Percentiles rank a stretch among this genome's conserved stretches.
Evolutionary conservation across 495 filamentous ascomycete species (phyloP).

Genomic region (Xylaria venustula): DNA sequence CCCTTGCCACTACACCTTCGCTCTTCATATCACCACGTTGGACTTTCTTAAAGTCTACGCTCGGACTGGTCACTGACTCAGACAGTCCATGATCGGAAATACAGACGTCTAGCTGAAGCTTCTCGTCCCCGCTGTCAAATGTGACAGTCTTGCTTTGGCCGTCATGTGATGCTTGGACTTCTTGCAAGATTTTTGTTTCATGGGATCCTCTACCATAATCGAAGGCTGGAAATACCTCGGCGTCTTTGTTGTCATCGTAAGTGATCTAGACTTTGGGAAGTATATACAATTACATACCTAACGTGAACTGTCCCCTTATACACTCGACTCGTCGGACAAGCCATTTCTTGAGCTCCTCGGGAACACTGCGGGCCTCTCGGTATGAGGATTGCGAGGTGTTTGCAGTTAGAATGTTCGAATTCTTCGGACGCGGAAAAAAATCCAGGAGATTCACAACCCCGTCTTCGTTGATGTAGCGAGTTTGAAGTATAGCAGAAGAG

Average conservation of each 20-base stretch:
- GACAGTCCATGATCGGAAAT: constrained; percentile 55
- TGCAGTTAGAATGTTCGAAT: constrained; percentile 38
- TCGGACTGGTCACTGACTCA: constrained; percentile 44
- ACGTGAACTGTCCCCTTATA: constrained; percentile 57
- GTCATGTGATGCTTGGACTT: constrained; percentile 30
- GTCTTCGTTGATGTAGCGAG: constrained; percentile 66
- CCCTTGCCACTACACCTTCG: constrained; percentile 57
- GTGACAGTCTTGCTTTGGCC: constrained; percentile 57
- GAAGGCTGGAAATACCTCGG: constrained; percentile 70
- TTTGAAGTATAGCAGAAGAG: constrained; percentile 68
- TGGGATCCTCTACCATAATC: constrained; percentile 63
- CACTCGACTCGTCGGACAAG: constrained; percentile 69
- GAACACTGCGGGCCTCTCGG: constrained; percentile 49
- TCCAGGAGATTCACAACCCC: constrained; percentile 69
- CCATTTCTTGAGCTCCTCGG: constrained; percentile 56
- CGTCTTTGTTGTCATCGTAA: constrained; percentile 30
- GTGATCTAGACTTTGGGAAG: not conserved
- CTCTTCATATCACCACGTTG: constrained; percentile 51
- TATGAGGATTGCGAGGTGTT: constrained; percentile 47
- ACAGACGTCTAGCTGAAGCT: constrained; percentile 64
- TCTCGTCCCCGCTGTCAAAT: constrained; percentile 56
- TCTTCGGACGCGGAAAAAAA: constrained; percentile 66
- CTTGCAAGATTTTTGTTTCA: constrained; percentile 47
- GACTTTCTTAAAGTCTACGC: constrained; percentile 51
- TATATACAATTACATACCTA: constrained; percentile 34